phyloP scores from a whole-genome alignment of 768 basidiomycete genomes.

The Termitomyces sp. region DNA sequence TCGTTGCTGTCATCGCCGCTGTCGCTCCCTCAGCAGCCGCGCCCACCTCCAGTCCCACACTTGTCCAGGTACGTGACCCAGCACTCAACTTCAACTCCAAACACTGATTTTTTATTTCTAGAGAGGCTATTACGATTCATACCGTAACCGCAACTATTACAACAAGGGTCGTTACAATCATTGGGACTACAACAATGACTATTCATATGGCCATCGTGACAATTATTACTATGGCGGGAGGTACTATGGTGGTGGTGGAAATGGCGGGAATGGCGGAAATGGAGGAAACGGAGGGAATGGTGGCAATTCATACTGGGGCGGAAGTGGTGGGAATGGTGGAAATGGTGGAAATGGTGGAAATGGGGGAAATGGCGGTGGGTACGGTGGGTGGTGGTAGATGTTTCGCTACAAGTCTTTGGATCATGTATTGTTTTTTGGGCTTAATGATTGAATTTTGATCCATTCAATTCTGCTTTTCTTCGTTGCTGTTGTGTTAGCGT shows the following conservation, averaged over 20 bases:
- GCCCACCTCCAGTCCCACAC: neutral
- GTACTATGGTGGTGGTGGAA: neutral
- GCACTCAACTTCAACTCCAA: rapidly evolving
- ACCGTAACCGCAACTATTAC: neutral
- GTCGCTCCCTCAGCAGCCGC: neutral
- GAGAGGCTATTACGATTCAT: neutral
- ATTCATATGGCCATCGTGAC: neutral
- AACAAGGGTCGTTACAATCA: neutral
- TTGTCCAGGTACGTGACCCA: neutral
- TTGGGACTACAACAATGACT: neutral
- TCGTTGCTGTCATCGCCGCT: neutral
- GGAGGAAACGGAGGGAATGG: neutral
- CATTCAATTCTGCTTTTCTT: no score
- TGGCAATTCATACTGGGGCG: neutral
- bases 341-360: neutral
- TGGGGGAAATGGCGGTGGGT: neutral
- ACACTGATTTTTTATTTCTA: neutral
- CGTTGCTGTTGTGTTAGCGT: no score
- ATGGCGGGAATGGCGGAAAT: neutral
- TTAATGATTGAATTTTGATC: no score
- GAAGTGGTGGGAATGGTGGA: neutral
- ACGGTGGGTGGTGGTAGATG: no score
- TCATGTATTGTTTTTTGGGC: no score
- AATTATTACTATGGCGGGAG: neutral
- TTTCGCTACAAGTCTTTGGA: no score